These are phyloP conservation scores for Papiliotrema flavescens DNA, from an alignment of 1,284 basidiomycete genomes.

Conservation along the genomic window DNA sequence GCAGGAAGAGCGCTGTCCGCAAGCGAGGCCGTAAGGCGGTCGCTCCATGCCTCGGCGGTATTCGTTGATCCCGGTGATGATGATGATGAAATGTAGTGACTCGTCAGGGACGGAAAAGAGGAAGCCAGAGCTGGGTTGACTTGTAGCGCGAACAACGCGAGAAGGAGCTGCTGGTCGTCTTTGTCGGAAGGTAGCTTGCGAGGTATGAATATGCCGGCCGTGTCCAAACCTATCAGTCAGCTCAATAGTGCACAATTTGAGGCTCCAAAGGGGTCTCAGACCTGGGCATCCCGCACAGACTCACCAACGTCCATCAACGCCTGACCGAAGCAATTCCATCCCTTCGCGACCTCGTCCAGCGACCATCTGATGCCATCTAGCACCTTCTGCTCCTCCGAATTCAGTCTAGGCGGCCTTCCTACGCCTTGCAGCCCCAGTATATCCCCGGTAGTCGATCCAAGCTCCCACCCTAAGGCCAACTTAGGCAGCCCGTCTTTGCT, in stretches of 20 bases:
- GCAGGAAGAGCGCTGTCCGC: conserved; percentile 18
- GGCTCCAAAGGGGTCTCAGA: too few species aligned
- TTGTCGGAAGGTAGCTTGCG: conserved; percentile 13
- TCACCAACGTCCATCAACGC: conserved; percentile 31
- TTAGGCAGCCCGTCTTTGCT: conserved; percentile 5
- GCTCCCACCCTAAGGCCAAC: conserved; percentile 18
- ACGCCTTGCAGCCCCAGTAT: conserved; percentile 26
- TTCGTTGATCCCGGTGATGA: conserved; percentile 2
- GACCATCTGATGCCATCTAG: conserved; percentile 22
- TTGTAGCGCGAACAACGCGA: conserved; percentile 23
- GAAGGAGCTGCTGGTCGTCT: conserved; percentile 24
- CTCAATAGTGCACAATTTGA: too few species aligned
- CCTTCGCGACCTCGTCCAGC: conserved; percentile 23
- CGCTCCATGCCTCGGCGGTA: conserved; percentile 9
- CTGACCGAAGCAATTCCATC: conserved; percentile 33
- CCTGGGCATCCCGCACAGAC: conserved; percentile 4
- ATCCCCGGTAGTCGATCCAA: neutral
- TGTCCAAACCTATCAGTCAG: conserved; percentile 20
- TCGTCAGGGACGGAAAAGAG: conserved; percentile 26
- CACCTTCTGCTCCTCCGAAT: conserved; percentile 19
- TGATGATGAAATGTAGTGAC: conserved; percentile 5
- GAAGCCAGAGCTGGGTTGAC: conserved; percentile 19
- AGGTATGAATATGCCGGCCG: conserved; percentile 33
- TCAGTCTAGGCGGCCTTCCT: conserved; percentile 21
- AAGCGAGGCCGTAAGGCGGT: conserved; percentile 13